These are phyloP conservation scores for Aegilops speltoides DNA, from an alignment of 176 grass and related monocot species.

Conservation along the genomic window DNA sequence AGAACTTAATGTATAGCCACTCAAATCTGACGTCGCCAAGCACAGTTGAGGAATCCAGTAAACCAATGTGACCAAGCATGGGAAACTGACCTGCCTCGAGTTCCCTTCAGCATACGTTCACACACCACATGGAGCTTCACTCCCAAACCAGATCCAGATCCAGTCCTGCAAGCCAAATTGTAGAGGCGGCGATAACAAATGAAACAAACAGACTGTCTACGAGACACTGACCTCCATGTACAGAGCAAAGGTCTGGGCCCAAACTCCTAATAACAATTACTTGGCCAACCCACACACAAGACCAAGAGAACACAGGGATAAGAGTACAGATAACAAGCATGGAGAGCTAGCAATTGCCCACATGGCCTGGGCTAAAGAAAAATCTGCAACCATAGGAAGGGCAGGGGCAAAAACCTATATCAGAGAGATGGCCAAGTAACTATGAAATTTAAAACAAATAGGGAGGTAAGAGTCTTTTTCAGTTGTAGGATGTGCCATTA, in stretches of 20 bases:
- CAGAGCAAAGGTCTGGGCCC: not conserved
- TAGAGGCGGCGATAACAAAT: not conserved
- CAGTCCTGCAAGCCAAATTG: slow-evolving; percentile 24
- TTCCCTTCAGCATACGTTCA: not conserved
- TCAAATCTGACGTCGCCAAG: no score
- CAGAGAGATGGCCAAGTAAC: not conserved
- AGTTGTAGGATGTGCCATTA: not conserved
- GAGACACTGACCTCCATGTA: not conserved
- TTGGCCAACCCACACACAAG: not conserved
- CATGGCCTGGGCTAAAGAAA: no score
- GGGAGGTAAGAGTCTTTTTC: not conserved
- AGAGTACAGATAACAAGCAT: no score
- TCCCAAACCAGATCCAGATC: not conserved
- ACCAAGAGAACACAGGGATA: not conserved
- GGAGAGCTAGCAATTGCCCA: no score
- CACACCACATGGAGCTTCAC: no score
- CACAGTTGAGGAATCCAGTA: no score
- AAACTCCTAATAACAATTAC: no score
- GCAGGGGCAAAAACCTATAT: not conserved
- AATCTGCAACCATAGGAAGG: not conserved
- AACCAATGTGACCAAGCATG: not conserved
- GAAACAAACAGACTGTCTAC: not conserved
- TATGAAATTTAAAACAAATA: not conserved
- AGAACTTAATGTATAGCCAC: no score
- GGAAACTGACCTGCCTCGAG: slow-evolving; percentile 32